phyloP scores from a whole-genome alignment of 352 stramenopile genomes.

The Pythium plurisporium region DNA sequence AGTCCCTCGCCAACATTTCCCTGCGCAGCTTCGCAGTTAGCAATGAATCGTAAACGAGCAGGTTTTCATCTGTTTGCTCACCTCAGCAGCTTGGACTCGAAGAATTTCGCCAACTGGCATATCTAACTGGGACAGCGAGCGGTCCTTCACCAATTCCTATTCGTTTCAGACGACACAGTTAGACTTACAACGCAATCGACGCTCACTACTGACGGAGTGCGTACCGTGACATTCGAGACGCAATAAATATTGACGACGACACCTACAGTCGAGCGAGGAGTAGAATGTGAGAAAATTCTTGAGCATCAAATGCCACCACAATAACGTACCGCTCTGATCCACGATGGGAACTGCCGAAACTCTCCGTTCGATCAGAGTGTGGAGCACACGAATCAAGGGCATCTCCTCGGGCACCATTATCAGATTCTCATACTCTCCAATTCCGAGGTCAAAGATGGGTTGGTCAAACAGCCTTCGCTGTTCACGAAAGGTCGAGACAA shows the following conservation, averaged over 20 bases:
- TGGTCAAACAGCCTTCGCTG: constrained; percentile 96
- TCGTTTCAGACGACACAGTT: too few species aligned
- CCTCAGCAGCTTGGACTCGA: constrained; percentile 80
- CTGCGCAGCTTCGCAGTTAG: constrained; percentile 21
- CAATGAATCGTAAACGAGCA: background rate
- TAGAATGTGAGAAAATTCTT: too few species aligned
- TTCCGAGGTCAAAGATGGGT: constrained; percentile 93
- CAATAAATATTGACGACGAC: constrained; percentile 92
- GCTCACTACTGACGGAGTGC: background rate
- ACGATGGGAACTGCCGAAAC: constrained; percentile 84
- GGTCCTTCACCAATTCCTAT: constrained; percentile 87
- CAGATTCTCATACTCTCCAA: constrained; percentile 93
- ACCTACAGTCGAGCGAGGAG: too few species aligned
- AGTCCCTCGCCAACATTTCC: constrained; percentile 76
- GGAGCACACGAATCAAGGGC: constrained; percentile 91
- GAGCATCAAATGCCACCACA: background rate
- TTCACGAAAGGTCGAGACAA: constrained; percentile 96
- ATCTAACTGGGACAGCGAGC: constrained; percentile 86
- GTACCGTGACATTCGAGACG: constrained; percentile 86
- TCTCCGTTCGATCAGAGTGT: constrained; percentile 77
- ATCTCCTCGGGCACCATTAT: constrained; percentile 92
- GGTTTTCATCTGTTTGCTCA: constrained; percentile 19
- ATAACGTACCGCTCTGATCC: constrained; percentile 63
- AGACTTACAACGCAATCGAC: background rate
- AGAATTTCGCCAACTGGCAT: constrained; percentile 86